Conservation (phyloP, 352 stramenopile species). For the Phytopythium kandeliae region DNA sequence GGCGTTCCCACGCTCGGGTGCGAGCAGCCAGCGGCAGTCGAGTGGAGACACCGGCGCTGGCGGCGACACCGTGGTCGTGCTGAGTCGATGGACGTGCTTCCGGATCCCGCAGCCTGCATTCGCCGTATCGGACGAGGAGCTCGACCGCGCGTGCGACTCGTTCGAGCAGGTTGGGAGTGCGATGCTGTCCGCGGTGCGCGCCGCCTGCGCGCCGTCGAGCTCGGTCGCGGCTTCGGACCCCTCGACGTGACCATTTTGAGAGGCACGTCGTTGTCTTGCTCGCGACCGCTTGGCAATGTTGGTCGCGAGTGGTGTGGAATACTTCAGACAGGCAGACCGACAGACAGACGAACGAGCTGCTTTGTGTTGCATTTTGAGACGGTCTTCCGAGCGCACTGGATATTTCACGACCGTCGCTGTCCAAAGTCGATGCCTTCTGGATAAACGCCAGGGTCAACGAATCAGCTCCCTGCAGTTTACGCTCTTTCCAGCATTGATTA, state of each 20-base stretch:
- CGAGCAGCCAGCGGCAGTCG: background rate
- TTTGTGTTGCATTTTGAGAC: too few relatives aligned
- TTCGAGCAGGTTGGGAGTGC: conserved; percentile 21
- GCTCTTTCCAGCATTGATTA: background rate
- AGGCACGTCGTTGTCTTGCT: background rate
- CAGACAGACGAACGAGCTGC: too few relatives aligned
- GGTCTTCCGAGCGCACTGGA: too few relatives aligned
- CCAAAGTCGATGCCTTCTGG: too few relatives aligned
- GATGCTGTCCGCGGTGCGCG: conserved; percentile 13
- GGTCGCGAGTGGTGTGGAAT: too few relatives aligned
- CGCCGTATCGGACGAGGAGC: conserved; percentile 13
- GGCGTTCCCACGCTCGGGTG: background rate
- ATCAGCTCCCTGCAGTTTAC: too few relatives aligned
- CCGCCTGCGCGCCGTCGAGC: background rate
- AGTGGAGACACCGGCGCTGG: background rate
- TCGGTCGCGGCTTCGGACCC: background rate
- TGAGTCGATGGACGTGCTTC: conserved; percentile 26
- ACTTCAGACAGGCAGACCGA: too few relatives aligned
- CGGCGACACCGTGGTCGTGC: conserved; percentile 11
- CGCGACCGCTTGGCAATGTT: background rate
- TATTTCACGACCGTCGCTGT: too few relatives aligned
- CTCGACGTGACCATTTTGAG: too few relatives aligned
- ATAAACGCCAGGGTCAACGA: too few relatives aligned
- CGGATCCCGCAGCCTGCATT: conserved; percentile 19
- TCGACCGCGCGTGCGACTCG: conserved; percentile 15